Base-by-base conservation (phyloP, 2,329 filamentous ascomycete genomes). In the Tolypocladium nubicola region DNA sequence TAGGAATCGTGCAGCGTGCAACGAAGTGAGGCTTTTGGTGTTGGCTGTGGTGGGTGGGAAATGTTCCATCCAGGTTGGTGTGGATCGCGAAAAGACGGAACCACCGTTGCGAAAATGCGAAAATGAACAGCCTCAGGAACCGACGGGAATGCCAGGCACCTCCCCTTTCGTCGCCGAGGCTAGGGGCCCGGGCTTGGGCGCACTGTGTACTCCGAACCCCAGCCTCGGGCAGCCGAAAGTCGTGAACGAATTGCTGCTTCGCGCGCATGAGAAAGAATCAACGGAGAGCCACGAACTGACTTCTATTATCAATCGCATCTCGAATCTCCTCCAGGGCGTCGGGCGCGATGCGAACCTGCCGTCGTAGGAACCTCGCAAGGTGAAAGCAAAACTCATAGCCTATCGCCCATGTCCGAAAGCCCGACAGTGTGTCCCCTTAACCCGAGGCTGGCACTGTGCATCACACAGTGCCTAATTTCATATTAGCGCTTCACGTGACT, bases 401-500 rank as follows among this genome's bases (percentile, higher is more conserved):
- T 47, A 11, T 4, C 3, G 11, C 5, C 23, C 43, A 26, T 26
- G 41, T 30, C 45, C 45, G 45, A 19, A 33, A 16, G 16, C 45
- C 26, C 45, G 26, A 19, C 45, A 30, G 5, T 11, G 14, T 8
- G n/a, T 33, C 16, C 45, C 45, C 19, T 10, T 33, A n/a, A 30
- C 16, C 53, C 30, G 40, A 37, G 40, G 39, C 41, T 26, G 26
- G 33, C 53, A 55, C 53, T 55, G 53, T 38, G 30, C 33, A 21
- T 9, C 6, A 38, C 41, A 43, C 21, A 19, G 35, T 45, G 49
- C 52, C 58, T 59, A 63, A 64, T 66, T 70, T 68, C 57, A 59
- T 65, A 61, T 58, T 70, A 70, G 67, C 56, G 66, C 33, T 9
- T 56, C 73, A 75, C 73, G 73, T 75, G 73, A 75, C 61, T 53